Evolutionary conservation across 306 rosid genomes (phyloP), one percentile per base, ranked within the genome.

Genomic region (Vigna hirtella): DNA sequence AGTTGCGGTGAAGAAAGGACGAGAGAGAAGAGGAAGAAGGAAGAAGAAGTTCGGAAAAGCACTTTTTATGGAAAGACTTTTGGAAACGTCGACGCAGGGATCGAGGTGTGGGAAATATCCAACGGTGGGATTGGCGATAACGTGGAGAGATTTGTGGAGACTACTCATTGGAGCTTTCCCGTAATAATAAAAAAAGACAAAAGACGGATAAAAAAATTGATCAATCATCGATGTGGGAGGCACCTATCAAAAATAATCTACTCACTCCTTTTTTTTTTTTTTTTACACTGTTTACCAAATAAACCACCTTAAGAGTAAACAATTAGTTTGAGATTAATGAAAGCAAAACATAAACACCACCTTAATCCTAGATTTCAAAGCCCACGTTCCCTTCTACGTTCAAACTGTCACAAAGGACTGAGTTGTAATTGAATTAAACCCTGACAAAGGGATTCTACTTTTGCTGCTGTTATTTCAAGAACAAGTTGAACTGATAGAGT

Each of bases 111-210:
- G 1, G 26, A 28, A 7, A 40, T 63, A 87, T 85, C 85, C 13
- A 30, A 87, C 87, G 91, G 91, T 87, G 82, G 70, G 82, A 70
- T 65, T 69, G 72, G 8, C 70, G 78, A 81, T 85, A 77, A 74
- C 88, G 88, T 85, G 88, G 87, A 13, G 10, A 53, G 73, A 13
- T 78, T 72, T 74, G 76, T 72, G 82, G 58, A 36, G 67, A 58
- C 38, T 81, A 51, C 67, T 74, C 59, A 81, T 84, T 82, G 83
- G 88, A 50, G 12, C 64, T 62, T 82, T 77, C 36, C 6, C 53
- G 32, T 17, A 14, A 12, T 6, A 47, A 68, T 67, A 79, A 64
- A 26, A 26, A 26, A 26, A 82, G 85, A 87, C 90, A 87, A 69
- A 69, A 75, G 52, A 66, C 22, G 16, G 32, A 40, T 66, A 4